Base-by-base conservation (phyloP, 2,329 filamentous ascomycete species). In the Colletotrichum karsti region DNA sequence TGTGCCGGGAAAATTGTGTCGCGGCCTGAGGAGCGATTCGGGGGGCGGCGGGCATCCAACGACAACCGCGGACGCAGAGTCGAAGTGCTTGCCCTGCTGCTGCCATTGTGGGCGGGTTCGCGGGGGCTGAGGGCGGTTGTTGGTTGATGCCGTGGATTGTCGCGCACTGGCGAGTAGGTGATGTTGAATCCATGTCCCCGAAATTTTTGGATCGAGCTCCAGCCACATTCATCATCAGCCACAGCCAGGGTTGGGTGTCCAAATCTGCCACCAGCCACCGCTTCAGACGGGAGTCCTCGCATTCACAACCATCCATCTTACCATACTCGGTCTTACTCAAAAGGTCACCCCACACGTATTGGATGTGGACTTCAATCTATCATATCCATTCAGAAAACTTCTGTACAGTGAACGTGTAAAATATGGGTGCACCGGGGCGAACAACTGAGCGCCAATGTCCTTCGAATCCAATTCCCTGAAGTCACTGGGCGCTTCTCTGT, bases 71-170 rank as follows among this genome's bases (percentile, higher is more conserved):
- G 42, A 61, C 44, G 71, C 79, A 81, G 65, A 82, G 74, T 74
- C 80, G 77, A 61, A 75, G 74, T 72, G 78, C 78, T 71, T 73
- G 75, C 63, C 78, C 78, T 71, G 79, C 75, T 73, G 80, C 78
- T 68, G 80, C 78, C 80, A 82, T 82, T 26, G 63, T 71, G 69
- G 63, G 48, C 61, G 46, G 42, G 22, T 66, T 18, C 28, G 37
- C 42, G 53, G 46, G 39, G 44, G 53, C 46, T 57, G 50, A 26
- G 55, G 35, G 30, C 54, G 41, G 55, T 67, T 54, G 63, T 55
- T 69, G 55, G 33, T 26, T 53, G 42, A 7, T 26, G 33, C 30
- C 30, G 60, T 61, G 13, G 41, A 42, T 60, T 63, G 26, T 55
- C 66, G 56, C 66, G 42, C 53, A 46, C 41, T 53, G 39, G 56